These are phyloP conservation scores for Citrus cavaleriei DNA, from an alignment of 345 rosid species.

Conservation along the genomic window DNA sequence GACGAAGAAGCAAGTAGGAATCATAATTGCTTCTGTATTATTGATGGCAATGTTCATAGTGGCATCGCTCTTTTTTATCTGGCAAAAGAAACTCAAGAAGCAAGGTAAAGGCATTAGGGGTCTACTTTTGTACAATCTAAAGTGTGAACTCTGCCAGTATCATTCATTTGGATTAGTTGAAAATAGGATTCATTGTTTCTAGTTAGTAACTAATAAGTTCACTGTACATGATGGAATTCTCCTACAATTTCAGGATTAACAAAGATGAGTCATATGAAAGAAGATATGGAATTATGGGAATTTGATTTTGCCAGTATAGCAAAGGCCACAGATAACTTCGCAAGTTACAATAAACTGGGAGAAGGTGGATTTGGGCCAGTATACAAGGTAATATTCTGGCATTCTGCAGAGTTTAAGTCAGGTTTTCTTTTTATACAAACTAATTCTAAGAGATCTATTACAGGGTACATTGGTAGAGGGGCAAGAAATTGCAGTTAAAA, in stretches of 20 bases:
- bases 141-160: not conserved
- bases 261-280: constrained; percentile 18
- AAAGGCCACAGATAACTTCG: constrained; percentile 29
- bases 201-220: not conserved
- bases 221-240: constrained; percentile 10
- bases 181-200: not conserved
- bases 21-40: not conserved
- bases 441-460: not conserved
- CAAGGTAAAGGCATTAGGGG: not conserved
- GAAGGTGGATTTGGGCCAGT: constrained; percentile 46
- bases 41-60: not conserved
- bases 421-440: not conserved
- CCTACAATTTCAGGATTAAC: constrained; percentile 10
- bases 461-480: constrained; percentile 29
- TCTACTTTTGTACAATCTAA: not conserved
- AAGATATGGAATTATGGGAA: constrained; percentile 33
- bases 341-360: constrained; percentile 34
- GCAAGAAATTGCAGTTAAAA: constrained; percentile 33
- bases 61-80: not conserved
- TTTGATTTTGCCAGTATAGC: constrained; percentile 30
- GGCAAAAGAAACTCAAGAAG: not conserved
- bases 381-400: constrained; percentile 28
- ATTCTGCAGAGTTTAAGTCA: not conserved
- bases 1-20: not conserved
- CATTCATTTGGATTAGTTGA: not conserved